Evolutionary conservation across 208 protist species (phyloP).

Genomic region (Tritrichomonas foetus): DNA sequence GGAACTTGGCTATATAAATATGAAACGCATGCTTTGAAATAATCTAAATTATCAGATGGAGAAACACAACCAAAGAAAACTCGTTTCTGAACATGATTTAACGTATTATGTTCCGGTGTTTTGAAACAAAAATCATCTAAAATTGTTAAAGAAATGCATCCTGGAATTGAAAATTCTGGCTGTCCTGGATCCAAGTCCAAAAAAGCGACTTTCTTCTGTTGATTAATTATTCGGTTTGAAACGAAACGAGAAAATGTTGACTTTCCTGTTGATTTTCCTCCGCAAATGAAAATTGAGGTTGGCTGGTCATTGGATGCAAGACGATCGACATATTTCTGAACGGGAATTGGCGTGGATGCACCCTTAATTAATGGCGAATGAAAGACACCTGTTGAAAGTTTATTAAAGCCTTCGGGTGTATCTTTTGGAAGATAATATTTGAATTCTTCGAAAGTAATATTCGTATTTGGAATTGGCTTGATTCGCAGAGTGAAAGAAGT

Average conservation of each 20-base stretch:
- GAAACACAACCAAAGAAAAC: neutral
- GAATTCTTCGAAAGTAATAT: neutral
- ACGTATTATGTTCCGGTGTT: neutral
- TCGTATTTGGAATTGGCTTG: neutral
- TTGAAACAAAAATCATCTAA: neutral
- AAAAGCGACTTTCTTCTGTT: neutral
- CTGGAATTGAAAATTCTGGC: neutral
- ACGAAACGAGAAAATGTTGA: neutral
- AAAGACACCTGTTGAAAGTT: neutral
- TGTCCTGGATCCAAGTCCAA: neutral
- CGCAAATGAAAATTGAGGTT: neutral
- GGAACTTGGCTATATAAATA: neutral
- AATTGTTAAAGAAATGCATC: neutral
- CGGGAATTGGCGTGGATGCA: neutral
- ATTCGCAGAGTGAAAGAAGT: neutral
- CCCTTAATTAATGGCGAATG: neutral
- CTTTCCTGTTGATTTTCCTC: neutral
- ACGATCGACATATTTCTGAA: neutral
- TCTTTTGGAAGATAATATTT: neutral
- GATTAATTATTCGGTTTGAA: neutral
- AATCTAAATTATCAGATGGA: neutral
- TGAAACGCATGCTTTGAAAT: neutral
- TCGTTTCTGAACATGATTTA: neutral
- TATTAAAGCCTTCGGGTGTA: neutral
- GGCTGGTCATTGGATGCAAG: neutral